phyloP scores from a whole-genome alignment of 257 asterid genomes.

The Solanum commersonii region DNA sequence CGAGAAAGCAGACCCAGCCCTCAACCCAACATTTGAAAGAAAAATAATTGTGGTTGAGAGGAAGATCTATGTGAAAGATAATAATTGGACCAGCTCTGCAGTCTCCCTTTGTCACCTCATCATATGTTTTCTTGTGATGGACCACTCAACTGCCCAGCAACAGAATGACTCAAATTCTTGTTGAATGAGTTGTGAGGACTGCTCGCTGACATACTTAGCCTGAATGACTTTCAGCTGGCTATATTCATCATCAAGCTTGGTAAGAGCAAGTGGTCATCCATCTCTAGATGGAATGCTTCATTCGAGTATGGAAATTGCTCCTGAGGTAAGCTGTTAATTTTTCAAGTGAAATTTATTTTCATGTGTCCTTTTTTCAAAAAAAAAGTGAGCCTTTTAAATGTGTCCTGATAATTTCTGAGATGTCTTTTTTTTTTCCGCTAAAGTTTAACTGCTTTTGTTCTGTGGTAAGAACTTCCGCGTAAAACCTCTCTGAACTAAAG shows the following conservation, averaged over 20 bases:
- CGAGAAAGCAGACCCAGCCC: background rate
- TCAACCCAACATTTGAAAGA: background rate
- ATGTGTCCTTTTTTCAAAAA: background rate
- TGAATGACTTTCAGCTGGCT: background rate
- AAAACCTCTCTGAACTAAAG: background rate
- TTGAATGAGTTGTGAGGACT: background rate
- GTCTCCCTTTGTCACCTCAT: background rate
- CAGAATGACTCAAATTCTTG: background rate
- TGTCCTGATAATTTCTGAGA: background rate
- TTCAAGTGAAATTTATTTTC: background rate
- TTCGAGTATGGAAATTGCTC: background rate
- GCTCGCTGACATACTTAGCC: background rate
- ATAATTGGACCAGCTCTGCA: background rate
- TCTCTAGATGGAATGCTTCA: background rate
- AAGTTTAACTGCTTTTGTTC: background rate
- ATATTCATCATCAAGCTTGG: background rate
- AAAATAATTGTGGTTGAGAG: background rate
- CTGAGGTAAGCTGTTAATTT: background rate
- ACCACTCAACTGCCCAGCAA: background rate
- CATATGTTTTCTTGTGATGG: background rate
- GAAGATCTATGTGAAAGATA: background rate
- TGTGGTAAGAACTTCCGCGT: background rate
- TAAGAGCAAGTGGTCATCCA: background rate
- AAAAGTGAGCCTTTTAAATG: background rate
- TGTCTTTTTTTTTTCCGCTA: background rate